Conservation (phyloP, 768 basidiomycete genomes). For the Dentipellis fragilis region DNA sequence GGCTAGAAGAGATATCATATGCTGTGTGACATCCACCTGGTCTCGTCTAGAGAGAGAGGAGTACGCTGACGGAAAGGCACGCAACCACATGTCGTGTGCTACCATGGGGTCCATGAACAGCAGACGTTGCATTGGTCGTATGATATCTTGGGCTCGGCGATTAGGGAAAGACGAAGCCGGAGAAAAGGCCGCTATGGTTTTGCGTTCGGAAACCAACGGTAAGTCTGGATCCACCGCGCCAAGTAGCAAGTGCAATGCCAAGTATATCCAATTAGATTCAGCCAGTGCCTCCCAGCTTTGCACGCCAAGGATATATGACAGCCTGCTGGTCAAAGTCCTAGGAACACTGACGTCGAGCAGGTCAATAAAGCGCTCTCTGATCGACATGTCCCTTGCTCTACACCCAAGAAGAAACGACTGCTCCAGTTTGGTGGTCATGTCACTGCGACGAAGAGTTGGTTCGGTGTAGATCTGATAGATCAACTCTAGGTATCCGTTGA, state of each 20-base stretch:
- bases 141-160: conserved; percentile 39
- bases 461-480: conserved; percentile 94
- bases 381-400: conserved; percentile 64
- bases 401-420: conserved; percentile 90
- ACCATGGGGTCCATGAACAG: conserved; percentile 68
- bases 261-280: conserved; percentile 89
- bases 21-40: conserved; percentile 80
- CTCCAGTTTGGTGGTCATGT: conserved; percentile 88
- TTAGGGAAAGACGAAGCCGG: conserved; percentile 29
- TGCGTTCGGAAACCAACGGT: conserved; percentile 31
- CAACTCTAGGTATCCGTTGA: conserved; percentile 76
- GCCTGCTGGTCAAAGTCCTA: conserved; percentile 65
- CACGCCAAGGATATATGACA: conserved; percentile 85
- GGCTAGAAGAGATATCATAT: conserved; percentile 82
- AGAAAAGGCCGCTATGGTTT: conserved; percentile 22
- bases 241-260: conserved; percentile 82
- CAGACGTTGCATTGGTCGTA: conserved; percentile 75
- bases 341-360: conserved; percentile 85
- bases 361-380: conserved; percentile 83
- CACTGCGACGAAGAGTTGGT: conserved; percentile 75
- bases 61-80: conserved; percentile 83
- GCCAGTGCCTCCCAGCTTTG: conserved; percentile 93
- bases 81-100: conserved; percentile 80
- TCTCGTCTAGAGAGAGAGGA: conserved; percentile 75
- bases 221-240: conserved; percentile 49